Evolutionary conservation across 139 green algal species (phyloP).

Genomic region (Chlorella sp.): DNA sequence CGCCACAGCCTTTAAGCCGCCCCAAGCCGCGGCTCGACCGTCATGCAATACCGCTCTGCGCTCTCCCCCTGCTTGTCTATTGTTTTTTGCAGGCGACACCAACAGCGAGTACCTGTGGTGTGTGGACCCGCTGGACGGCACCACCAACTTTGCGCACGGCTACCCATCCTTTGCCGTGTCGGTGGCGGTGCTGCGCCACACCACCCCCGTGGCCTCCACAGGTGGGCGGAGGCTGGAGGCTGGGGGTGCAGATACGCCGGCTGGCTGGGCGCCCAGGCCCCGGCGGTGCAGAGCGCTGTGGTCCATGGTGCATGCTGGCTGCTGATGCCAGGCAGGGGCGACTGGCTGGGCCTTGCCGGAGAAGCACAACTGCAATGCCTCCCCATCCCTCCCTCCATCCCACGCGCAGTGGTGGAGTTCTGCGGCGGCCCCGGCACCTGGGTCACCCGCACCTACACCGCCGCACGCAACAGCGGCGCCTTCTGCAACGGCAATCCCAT

Average conservation of each 20-base stretch:
- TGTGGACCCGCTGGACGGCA: constrained; percentile 88
- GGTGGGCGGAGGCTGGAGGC: constrained; percentile 27
- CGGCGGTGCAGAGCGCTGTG: too few relatives aligned
- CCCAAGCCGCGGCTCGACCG: too few relatives aligned
- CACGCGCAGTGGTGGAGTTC: constrained; percentile 60
- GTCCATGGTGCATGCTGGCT: too few relatives aligned
- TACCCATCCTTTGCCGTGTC: constrained; percentile 86
- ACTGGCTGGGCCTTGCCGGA: too few relatives aligned
- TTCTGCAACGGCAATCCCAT: constrained; percentile 76
- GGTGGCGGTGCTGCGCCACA: constrained; percentile 68
- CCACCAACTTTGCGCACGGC: constrained; percentile 88
- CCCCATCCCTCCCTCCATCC: neutral
- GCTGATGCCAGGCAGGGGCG: too few relatives aligned
- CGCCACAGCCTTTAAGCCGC: too few relatives aligned
- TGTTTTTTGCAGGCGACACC: constrained; percentile 30
- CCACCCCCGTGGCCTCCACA: constrained; percentile 65
- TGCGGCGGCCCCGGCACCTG: constrained; percentile 65
- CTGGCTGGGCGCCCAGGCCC: too few relatives aligned
- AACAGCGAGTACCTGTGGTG: constrained; percentile 88
- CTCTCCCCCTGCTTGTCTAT: too few relatives aligned
- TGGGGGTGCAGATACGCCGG: neutral
- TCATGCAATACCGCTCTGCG: too few relatives aligned
- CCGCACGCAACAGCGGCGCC: constrained; percentile 68
- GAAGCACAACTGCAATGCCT: neutral
- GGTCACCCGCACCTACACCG: constrained; percentile 81